Percentiles rank a stretch among this genome's conserved stretches.
Evolutionary conservation across 345 rosid species (phyloP).

Genomic region (Adansonia digitata): DNA sequence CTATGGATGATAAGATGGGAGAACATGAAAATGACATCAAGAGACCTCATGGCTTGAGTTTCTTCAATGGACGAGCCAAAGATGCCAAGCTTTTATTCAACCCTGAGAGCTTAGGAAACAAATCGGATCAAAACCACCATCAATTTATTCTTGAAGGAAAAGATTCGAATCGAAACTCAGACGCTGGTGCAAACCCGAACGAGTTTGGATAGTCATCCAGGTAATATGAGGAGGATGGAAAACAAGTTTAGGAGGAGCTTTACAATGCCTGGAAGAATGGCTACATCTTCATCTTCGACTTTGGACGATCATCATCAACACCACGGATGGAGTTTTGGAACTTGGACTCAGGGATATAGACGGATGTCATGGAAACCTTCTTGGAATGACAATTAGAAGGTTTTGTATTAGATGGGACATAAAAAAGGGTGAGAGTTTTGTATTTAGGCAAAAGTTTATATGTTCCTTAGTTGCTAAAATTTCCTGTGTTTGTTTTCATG

Average conservation of each 20-base stretch:
- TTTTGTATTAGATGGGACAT: neutral
- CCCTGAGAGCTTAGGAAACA: slow-evolving; percentile 52
- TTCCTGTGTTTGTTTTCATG: slow-evolving; percentile 18
- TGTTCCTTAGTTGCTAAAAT: slow-evolving; percentile 13
- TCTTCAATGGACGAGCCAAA: slow-evolving; percentile 68
- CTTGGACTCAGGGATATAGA: slow-evolving; percentile 53
- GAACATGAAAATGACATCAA: slow-evolving; percentile 78
- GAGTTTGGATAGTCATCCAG: slow-evolving; percentile 72
- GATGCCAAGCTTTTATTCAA: slow-evolving; percentile 70
- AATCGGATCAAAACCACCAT: slow-evolving; percentile 31
- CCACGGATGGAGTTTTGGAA: slow-evolving; percentile 48
- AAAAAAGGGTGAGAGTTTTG: slow-evolving; percentile 15
- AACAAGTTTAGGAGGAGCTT: slow-evolving; percentile 79
- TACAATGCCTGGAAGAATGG: slow-evolving; percentile 73
- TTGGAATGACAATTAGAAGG: slow-evolving; percentile 45
- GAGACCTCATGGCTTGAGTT: slow-evolving; percentile 78
- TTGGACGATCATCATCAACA: slow-evolving; percentile 49
- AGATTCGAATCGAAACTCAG: slow-evolving; percentile 41
- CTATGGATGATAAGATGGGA: slow-evolving; percentile 52
- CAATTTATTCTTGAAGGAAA: slow-evolving; percentile 30
- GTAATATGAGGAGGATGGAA: slow-evolving; percentile 41
- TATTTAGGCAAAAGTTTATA: slow-evolving; percentile 20
- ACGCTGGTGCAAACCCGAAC: slow-evolving; percentile 43
- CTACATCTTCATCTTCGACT: slow-evolving; percentile 64
- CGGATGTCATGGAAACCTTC: slow-evolving; percentile 78